Evolutionary conservation across 257 asterid genomes (phyloP), one percentile per base, ranked within the genome.

Genomic region (Galeopsis tetrahit): DNA sequence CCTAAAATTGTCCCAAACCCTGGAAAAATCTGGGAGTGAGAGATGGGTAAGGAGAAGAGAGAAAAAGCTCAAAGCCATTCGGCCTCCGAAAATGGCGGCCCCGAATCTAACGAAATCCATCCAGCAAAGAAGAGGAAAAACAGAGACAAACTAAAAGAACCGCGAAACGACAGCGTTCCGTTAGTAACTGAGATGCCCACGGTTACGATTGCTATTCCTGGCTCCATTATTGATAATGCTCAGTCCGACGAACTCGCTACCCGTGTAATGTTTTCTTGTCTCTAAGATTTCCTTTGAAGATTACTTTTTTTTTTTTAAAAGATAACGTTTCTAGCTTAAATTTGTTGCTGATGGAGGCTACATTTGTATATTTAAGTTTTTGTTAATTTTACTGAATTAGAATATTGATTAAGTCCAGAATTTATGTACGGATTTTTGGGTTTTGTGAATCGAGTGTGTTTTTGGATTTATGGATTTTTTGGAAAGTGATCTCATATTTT

Each of bases 161-260:
- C 38, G 68, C 55, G 40, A 56, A 82, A 58, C 69, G 83, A 62
- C 64, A 62, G 13, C 70, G 80, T 55, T 17, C 48, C 78, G 7
- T 33, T 56, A 43, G 40, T 77, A 59, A 55, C 79, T 35, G 88
- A 78, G 49, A 28, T n/a, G 17, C 85, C 96, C 57, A 89, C 97
- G 0, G 81, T 89, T 68, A 86, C 91, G 75, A 63, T 93, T 72
- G 96, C 95, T 42, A 65, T 93, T 65, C 87, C 98, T 58, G 96
- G 97, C 1, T 93, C 98, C 73, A 91, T 91, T 43, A 85, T 93
- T 57, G 82, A 89, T 68, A 93, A 93, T 35, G 82, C 93, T 52
- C 96, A 93, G 80, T 89, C 98, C 21, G 82, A 81, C 55, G 98
- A 93, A 72, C 94, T 93, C 38, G 96, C 96, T 13, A 93, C 98